Evolutionary conservation across 176 grass and related monocot species (phyloP).

Genomic region (Phoenix roebelenii): DNA sequence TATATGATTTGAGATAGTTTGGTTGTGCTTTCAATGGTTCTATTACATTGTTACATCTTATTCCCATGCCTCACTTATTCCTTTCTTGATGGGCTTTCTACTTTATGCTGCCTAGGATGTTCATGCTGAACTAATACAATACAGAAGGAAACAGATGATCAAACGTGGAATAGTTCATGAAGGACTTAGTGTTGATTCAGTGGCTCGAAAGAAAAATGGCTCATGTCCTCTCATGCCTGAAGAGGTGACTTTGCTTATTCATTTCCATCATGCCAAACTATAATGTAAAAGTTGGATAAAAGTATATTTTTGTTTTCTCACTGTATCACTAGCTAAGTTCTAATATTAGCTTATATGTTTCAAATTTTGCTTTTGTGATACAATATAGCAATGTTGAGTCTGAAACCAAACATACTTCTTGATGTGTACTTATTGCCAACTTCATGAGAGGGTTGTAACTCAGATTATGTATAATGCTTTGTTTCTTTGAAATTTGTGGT

Average conservation of each 20-base stretch:
- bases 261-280: neutral
- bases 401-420: no score
- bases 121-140: slow-evolving; percentile 92
- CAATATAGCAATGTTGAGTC: no score
- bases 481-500: slow-evolving; percentile 1
- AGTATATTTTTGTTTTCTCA: no score
- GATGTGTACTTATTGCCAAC: no score
- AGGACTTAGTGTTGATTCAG: slow-evolving; percentile 68
- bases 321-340: no score
- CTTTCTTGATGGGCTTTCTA: slow-evolving; percentile 23
- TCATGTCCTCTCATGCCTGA: slow-evolving; percentile 93
- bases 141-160: slow-evolving; percentile 92
- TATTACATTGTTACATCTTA: neutral
- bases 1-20: no score
- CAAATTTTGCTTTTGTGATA: no score
- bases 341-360: no score
- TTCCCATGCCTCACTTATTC: neutral
- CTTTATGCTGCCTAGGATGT: slow-evolving; percentile 59
- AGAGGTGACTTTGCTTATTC: slow-evolving; percentile 57
- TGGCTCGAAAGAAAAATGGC: slow-evolving; percentile 72
- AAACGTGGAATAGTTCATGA: slow-evolving; percentile 62
- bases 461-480: neutral
- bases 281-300: no score
- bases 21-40: neutral
- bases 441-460: no score